Conservation (phyloP, 2,329 filamentous ascomycete species). For the Coniella vitis region DNA sequence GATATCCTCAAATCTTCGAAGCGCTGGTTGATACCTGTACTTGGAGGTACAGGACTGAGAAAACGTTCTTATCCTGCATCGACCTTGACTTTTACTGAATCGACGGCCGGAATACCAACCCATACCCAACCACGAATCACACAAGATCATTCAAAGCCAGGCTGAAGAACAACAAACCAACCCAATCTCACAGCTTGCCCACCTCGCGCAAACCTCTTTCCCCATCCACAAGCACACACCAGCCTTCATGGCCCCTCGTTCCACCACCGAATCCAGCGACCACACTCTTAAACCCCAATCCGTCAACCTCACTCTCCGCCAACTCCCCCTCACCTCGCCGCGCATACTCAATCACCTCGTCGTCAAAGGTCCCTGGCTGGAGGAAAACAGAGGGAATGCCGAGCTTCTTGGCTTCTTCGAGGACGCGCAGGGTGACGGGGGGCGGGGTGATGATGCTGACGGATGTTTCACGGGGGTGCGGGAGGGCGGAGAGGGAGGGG, state of each 20-base stretch:
- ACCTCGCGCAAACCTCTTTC: constrained; percentile 54
- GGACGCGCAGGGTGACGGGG: constrained; percentile 61
- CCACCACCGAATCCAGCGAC: constrained; percentile 57
- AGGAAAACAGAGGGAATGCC: constrained; percentile 75
- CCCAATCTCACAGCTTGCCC: constrained; percentile 37
- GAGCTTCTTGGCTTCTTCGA: constrained; percentile 69
- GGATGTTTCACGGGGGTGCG: constrained; percentile 61
- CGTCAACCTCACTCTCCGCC: constrained; percentile 18
- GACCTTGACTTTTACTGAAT: no score
- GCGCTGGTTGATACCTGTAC: no score
- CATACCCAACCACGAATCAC: no score
- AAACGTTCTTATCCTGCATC: no score
- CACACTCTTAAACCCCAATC: constrained; percentile 55
- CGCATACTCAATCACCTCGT: constrained; percentile 65
- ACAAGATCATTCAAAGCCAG: no score
- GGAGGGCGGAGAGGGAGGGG: constrained; percentile 57
- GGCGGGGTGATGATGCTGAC: constrained; percentile 88
- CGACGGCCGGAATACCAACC: no score
- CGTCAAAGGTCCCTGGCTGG: constrained; percentile 84
- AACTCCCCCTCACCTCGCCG: constrained; percentile 39
- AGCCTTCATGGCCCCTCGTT: constrained; percentile 58
- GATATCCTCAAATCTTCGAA: no score
- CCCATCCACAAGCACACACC: constrained; percentile 84
- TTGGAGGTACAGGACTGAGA: no score
- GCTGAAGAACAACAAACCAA: neutral